Evolutionary conservation across 352 stramenopile species (phyloP).

Genomic region (Phytophthora macrochlamydospora): DNA sequence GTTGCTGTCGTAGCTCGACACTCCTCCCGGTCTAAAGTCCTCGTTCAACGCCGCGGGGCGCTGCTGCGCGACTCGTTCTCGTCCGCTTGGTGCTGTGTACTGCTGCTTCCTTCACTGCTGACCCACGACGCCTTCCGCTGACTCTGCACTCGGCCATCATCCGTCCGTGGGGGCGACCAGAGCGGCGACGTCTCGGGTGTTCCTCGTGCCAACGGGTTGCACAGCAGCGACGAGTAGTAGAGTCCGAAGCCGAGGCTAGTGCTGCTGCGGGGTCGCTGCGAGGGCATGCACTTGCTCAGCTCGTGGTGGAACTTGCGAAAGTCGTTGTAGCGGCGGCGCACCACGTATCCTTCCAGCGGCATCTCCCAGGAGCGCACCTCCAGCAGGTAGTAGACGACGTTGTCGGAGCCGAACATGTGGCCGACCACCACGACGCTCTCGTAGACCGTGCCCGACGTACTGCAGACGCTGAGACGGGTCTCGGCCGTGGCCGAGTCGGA

Average conservation of each 20-base stretch:
- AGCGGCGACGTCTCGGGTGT: conserved; percentile 49
- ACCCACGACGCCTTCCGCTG: conserved; percentile 29
- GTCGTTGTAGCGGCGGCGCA: conserved; percentile 78
- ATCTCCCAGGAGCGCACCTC: conserved; percentile 75
- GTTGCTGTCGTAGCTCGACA: conserved; percentile 49
- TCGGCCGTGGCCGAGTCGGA: conserved; percentile 34
- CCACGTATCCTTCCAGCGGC: conserved; percentile 80
- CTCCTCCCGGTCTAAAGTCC: conserved; percentile 16
- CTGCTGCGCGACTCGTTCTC: conserved; percentile 37
- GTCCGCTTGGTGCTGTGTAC: conserved; percentile 16
- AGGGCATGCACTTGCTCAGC: conserved; percentile 59
- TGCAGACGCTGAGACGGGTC: conserved; percentile 62
- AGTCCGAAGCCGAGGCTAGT: conserved; percentile 31
- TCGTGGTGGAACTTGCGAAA: conserved; percentile 69
- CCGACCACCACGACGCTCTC: conserved; percentile 76
- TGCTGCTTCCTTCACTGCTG: conserved; percentile 24
- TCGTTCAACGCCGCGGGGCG: conserved; percentile 12
- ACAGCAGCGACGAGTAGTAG: conserved; percentile 59
- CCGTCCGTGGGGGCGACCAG: conserved; percentile 49
- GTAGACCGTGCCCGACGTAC: conserved; percentile 71
- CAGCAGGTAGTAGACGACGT: conserved; percentile 79
- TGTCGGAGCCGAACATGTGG: conserved; percentile 61
- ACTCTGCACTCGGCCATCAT: conserved; percentile 26
- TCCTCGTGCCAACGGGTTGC: conserved; percentile 40
- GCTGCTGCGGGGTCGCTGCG: conserved; percentile 28